A percentile compares a stretch with the other conserved stretches of the same genome.
Evolutionary conservation across 164 flowering plant genomes (phyloP).

Genomic region (Liquidambar formosana): DNA sequence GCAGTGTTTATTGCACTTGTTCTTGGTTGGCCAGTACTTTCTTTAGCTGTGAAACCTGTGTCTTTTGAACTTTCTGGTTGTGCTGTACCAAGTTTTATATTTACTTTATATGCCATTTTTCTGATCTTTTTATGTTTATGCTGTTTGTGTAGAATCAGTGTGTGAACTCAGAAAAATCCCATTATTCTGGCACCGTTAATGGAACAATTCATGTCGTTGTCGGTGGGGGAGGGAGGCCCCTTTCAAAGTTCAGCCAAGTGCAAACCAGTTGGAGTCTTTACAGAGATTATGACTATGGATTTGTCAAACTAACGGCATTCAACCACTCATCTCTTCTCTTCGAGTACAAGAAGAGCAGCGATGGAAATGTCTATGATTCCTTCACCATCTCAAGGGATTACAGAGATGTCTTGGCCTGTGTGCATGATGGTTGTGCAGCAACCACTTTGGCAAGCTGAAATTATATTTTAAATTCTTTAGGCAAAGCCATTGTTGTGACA

Average conservation of each 20-base stretch:
- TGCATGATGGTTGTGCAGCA: conserved; percentile 57
- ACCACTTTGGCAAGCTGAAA: conserved; percentile 66
- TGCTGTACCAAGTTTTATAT: too few relatives aligned
- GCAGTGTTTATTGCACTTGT: too few relatives aligned
- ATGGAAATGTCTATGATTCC: conserved; percentile 79
- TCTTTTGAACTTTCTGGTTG: too few relatives aligned
- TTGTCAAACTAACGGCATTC: conserved; percentile 82
- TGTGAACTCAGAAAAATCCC: conserved; percentile 49
- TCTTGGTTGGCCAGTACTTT: too few relatives aligned
- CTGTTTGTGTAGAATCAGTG: conserved; percentile 59
- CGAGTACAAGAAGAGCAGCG: conserved; percentile 86
- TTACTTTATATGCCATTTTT: not conserved
- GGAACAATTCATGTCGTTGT: conserved; percentile 88
- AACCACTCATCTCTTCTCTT: conserved; percentile 77
- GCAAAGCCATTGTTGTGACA: too few relatives aligned
- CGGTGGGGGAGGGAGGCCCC: conserved; percentile 83
- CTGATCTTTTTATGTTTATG: not conserved
- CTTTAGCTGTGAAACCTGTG: too few relatives aligned
- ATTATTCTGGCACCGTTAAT: conserved; percentile 59
- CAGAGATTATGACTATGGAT: conserved; percentile 69
- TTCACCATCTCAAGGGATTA: conserved; percentile 83
- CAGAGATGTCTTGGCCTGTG: conserved; percentile 79
- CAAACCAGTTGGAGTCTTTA: conserved; percentile 66
- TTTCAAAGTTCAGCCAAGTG: conserved; percentile 42
- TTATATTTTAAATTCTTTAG: too few relatives aligned